Base-by-base conservation (phyloP, 2,329 filamentous ascomycete genomes). In the Epicoccum sorghinum region DNA sequence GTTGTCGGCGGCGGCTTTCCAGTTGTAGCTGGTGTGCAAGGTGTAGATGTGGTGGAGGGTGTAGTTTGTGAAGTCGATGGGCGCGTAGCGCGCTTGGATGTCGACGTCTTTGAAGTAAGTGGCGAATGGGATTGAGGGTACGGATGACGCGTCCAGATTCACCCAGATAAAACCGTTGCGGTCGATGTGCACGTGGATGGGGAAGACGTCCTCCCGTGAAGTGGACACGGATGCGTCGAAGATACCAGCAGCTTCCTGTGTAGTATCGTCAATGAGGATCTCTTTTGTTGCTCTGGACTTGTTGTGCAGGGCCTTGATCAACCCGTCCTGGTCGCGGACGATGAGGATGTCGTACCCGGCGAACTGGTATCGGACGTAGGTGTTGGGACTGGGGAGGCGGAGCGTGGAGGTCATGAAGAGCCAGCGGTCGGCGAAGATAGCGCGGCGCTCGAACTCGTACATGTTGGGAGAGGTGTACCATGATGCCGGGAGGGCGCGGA, bases 1-100 rank as follows among this genome's bases (percentile, higher is more conserved):
- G 74, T 87, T 86, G 66, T 87, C 84, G 7, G 62, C 48, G 6
- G 65, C 55, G 29, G 64, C 61, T 37, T 69, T 69, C 67, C 67
- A 69, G 45, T 68, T 68, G 56, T 67, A 68, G 1, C 53, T 39
- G n/a, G 62, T 57, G 7, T 64, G 59, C 18, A 70, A 53, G 13
- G 62, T 57, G 48, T 63, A 70, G 3, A 62, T 62, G 41, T 70
- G 66, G 47, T 65, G 51, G 44, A 68, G 59, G 7, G 52, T 39
- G 46, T 68, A 68, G 33, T 64, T 58, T 32, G 50, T 48, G 35
- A 66, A 68, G 47, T 66, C 51, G 33, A 63, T 57, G 29, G 55
- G 47, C 0, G 30, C 24, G 38, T 63, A 64, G 4, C 66, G 62
- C n/a, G 57, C 50, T 41, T 69, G 65, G 4, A 61, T 51, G 32